Percentiles rank a stretch among this genome's conserved stretches.
These are phyloP conservation scores for Suillus tomentosus DNA, from an alignment of 768 basidiomycete genomes.

Conservation along the genomic window DNA sequence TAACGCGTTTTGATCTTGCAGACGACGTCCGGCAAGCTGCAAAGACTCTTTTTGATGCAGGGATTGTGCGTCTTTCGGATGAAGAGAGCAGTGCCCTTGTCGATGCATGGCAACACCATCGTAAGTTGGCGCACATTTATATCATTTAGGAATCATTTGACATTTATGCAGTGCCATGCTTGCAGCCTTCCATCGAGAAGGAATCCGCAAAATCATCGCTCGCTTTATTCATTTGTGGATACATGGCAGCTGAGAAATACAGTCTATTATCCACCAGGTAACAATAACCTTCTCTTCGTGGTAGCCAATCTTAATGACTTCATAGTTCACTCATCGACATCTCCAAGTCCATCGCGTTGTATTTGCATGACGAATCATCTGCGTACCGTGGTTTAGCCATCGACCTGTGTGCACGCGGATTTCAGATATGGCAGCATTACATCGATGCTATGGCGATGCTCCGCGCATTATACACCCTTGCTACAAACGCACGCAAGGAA, in stretches of 20 bases:
- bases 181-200: slow-evolving; percentile 61
- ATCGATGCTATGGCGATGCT: slow-evolving; percentile 88
- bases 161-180: slow-evolving; percentile 51
- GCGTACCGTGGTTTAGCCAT: slow-evolving; percentile 73
- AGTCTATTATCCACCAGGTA: slow-evolving; percentile 74
- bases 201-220: slow-evolving; percentile 62
- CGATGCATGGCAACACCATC: slow-evolving; percentile 62
- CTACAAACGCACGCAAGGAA: slow-evolving; percentile 75
- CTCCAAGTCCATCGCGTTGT: slow-evolving; percentile 77
- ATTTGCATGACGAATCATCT: slow-evolving; percentile 73
- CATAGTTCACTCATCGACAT: slow-evolving; percentile 78
- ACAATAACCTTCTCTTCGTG: slow-evolving; percentile 13
- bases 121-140: slow-evolving; percentile 41
- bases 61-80: slow-evolving; percentile 66
- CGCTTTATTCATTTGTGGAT: slow-evolving; percentile 81
- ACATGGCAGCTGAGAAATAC: slow-evolving; percentile 80
- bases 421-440: slow-evolving; percentile 93
- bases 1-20: slow-evolving; percentile 30
- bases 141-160: slow-evolving; percentile 15
- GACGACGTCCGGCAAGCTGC: slow-evolving; percentile 80
- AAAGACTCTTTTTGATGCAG: slow-evolving; percentile 75
- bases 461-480: slow-evolving; percentile 78
- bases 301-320: slow-evolving; percentile 7
- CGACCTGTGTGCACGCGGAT: slow-evolving; percentile 89
- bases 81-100: slow-evolving; percentile 60